These are phyloP conservation scores for Rhinocladiella similis DNA, from an alignment of 2,329 filamentous ascomycete genomes.

Conservation along the genomic window DNA sequence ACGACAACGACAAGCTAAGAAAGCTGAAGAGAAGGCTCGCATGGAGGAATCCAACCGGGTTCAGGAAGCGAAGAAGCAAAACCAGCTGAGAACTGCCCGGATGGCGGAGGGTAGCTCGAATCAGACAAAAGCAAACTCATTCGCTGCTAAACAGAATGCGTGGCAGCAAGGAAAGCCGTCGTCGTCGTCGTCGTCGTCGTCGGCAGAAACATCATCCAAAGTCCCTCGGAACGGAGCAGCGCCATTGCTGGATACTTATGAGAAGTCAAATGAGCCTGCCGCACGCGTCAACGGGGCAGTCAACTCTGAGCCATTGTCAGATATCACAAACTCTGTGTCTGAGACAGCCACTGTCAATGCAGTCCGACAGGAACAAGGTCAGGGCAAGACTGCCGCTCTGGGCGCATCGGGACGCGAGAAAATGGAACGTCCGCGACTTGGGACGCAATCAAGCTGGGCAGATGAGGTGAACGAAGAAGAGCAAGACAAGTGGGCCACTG, in stretches of 20 bases:
- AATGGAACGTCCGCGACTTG: conserved; percentile 18
- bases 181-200: conserved; percentile 30
- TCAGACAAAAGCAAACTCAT: conserved; percentile 67
- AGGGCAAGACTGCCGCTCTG: conserved; percentile 15
- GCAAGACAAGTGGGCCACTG: conserved; percentile 57
- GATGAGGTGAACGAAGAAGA: conserved; percentile 58
- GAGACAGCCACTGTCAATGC: conserved; percentile 10
- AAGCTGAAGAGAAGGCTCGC: conserved; percentile 72
- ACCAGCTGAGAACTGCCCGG: conserved; percentile 78
- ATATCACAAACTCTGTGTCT: conserved; percentile 9
- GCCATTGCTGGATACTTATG: conserved; percentile 46
- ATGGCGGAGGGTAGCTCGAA: conserved; percentile 79
- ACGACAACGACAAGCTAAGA: conserved; percentile 87
- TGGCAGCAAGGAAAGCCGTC: conserved; percentile 46
- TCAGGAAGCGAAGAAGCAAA: conserved; percentile 74
- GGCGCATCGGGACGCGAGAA: conserved; percentile 22
- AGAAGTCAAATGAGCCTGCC: conserved; percentile 20
- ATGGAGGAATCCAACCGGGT: conserved; percentile 77
- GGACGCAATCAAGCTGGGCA: conserved; percentile 42
- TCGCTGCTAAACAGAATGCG: conserved; percentile 53
- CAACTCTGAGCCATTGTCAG: conserved; percentile 13
- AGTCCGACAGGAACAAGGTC: conserved; percentile 20
- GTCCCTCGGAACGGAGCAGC: conserved; percentile 28
- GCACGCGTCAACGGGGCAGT: conserved; percentile 18
- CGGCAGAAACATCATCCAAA: conserved; percentile 19